phyloP scores from a whole-genome alignment of 2,329 filamentous ascomycete species.

The Bretziella fagacearum region DNA sequence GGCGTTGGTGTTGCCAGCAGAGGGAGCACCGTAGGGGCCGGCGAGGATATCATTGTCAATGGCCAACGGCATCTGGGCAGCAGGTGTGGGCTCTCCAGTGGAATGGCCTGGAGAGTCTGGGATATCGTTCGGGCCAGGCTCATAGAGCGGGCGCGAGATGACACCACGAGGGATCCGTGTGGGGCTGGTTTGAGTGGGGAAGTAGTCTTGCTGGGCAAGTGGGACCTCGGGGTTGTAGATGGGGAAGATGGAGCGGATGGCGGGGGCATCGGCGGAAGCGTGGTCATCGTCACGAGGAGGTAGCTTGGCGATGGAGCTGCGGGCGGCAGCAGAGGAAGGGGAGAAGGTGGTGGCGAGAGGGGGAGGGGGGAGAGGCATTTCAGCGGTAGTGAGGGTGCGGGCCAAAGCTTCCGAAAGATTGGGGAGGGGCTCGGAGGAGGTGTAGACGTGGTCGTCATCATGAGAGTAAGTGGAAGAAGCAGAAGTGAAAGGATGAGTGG shows the following conservation, averaged over 20 bases:
- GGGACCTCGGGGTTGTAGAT: conserved; percentile 52
- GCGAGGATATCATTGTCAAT: not conserved
- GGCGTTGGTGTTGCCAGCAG: conserved; percentile 2
- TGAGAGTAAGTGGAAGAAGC: conserved; percentile 1
- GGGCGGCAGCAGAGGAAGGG: conserved; percentile 21
- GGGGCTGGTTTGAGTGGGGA: conserved; percentile 47
- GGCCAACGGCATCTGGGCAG: not conserved
- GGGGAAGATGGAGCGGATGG: conserved; percentile 58
- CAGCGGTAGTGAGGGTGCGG: not conserved
- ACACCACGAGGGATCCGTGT: conserved; percentile 45
- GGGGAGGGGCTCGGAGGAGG: conserved; percentile 1
- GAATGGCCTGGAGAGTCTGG: conserved; percentile 1
- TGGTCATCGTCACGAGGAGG: conserved; percentile 25
- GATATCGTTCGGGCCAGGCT: conserved; percentile 20
- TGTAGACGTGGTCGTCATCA: conserved; percentile 1
- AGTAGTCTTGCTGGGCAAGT: conserved; percentile 52
- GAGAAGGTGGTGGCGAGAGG: conserved; percentile 5
- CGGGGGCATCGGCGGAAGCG: conserved; percentile 18
- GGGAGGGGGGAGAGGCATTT: not conserved
- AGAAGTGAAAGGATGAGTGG: conserved; percentile 7
- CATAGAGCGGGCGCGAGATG: conserved; percentile 50
- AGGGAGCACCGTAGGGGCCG: not conserved
- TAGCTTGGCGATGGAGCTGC: conserved; percentile 40
- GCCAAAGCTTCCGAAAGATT: not conserved
- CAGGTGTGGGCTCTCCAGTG: not conserved